Conservation (phyloP, 805 yeast genomes). For the Dipodascus albidus region DNA sequence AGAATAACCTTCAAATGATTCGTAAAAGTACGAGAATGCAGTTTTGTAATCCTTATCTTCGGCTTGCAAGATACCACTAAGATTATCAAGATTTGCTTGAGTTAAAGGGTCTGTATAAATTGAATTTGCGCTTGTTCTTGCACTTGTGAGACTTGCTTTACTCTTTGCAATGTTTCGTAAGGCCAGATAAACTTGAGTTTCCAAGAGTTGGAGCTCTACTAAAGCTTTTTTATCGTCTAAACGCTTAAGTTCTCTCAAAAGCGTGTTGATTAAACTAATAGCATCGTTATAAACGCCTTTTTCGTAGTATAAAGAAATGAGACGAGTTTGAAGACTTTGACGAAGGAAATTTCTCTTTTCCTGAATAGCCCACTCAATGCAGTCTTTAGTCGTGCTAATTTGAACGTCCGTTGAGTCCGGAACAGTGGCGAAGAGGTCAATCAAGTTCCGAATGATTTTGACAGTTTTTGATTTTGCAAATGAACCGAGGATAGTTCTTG, state of each 20-base stretch:
- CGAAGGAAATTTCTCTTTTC: slow-evolving; percentile 82
- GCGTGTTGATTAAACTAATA: slow-evolving; percentile 53
- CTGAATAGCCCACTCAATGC: slow-evolving; percentile 76
- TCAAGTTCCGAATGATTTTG: slow-evolving; percentile 69
- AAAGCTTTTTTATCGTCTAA: slow-evolving; percentile 91
- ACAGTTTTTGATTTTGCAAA: slow-evolving; percentile 94
- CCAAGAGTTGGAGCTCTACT: slow-evolving; percentile 90
- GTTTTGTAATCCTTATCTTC: slow-evolving; percentile 96
- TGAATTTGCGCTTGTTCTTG: slow-evolving; percentile 95
- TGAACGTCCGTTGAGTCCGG: slow-evolving; percentile 58
- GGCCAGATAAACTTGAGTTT: slow-evolving; percentile 82
- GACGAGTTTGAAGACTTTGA: slow-evolving; percentile 75
- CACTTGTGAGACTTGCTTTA: slow-evolving; percentile 84
- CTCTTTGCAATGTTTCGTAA: slow-evolving; percentile 84
- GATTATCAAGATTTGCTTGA: slow-evolving; percentile 90
- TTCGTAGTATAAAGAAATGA: slow-evolving; percentile 63
- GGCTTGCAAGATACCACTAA: slow-evolving; percentile 91
- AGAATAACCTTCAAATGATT: slow-evolving; percentile 84
- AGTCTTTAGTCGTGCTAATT: slow-evolving; percentile 59
- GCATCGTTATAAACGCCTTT: slow-evolving; percentile 59
- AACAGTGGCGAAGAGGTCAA: slow-evolving; percentile 62
- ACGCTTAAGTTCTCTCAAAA: slow-evolving; percentile 79
- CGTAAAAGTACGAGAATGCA: slow-evolving; percentile 89
- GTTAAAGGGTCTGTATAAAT: slow-evolving; percentile 88
- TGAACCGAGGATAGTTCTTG: slow-evolving; percentile 59